A percentile compares a stretch with the other conserved stretches of the same genome.
Conservation (phyloP, 2,329 filamentous ascomycete genomes). For the Aspergillus luchuensis region DNA sequence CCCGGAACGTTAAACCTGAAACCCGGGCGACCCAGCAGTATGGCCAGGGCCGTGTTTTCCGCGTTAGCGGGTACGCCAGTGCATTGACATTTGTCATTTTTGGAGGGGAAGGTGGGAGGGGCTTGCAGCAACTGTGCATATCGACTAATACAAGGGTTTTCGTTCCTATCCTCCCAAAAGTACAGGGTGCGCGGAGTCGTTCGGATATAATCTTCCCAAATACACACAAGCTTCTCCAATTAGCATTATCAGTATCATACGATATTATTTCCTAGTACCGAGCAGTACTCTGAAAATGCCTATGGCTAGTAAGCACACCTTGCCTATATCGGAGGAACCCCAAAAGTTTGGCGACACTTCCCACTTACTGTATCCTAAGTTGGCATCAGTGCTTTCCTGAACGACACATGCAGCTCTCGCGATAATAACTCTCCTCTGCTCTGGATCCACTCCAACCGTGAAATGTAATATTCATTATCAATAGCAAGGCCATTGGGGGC, state of each 20-base stretch:
- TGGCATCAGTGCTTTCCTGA: neutral
- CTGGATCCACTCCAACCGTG: neutral
- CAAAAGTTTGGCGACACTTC: too few species aligned
- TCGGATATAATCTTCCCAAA: neutral
- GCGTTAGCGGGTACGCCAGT: constrained; percentile 26
- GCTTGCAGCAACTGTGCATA: neutral
- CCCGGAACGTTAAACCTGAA: constrained; percentile 26
- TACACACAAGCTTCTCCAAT: neutral
- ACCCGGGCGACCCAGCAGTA: constrained; percentile 29
- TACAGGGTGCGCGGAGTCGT: neutral
- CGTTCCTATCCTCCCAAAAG: neutral
- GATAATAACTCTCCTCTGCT: neutral
- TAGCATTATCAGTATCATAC: neutral
- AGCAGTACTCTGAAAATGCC: neutral
- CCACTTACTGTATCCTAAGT: too few species aligned
- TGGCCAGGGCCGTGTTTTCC: constrained; percentile 34
- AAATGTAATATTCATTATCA: neutral
- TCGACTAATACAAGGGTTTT: neutral
- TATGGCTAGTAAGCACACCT: neutral
- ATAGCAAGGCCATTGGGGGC: neutral
- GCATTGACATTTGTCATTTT: constrained; percentile 17
- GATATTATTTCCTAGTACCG: neutral
- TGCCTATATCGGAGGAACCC: neutral
- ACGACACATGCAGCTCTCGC: neutral
- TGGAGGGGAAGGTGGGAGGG: constrained; percentile 17